Conservation (phyloP, 768 basidiomycete genomes). For the Auriscalpium microsporum region DNA sequence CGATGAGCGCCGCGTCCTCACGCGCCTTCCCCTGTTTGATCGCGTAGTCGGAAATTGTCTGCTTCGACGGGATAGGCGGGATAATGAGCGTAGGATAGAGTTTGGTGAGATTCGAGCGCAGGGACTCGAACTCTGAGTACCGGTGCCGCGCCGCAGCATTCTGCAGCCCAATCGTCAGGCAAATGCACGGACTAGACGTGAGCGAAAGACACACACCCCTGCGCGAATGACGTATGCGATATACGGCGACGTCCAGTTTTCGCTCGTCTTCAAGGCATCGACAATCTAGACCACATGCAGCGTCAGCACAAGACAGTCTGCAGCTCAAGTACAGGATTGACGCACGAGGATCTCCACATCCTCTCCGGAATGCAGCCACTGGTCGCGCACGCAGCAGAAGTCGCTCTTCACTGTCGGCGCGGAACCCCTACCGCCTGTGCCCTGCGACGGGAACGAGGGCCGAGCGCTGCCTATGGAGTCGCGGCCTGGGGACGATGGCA, state of each 20-base stretch:
- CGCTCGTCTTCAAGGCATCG: constrained; percentile 91
- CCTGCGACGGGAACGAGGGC: constrained; percentile 47
- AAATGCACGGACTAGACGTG: constrained; percentile 1
- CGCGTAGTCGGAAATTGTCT: constrained; percentile 92
- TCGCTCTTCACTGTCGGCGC: constrained; percentile 58
- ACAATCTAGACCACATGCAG: constrained; percentile 52
- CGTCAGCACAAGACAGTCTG: background rate
- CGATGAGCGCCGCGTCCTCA: constrained; percentile 89
- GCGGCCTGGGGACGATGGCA: constrained; percentile 34
- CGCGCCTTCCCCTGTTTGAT: constrained; percentile 95
- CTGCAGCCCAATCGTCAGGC: constrained; percentile 31
- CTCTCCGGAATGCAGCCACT: constrained; percentile 72
- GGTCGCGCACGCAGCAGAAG: constrained; percentile 70
- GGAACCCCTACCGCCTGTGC: constrained; percentile 40
- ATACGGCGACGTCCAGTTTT: constrained; percentile 82
- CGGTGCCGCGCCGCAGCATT: constrained; percentile 76
- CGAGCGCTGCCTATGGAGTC: constrained; percentile 21
- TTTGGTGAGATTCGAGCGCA: constrained; percentile 73
- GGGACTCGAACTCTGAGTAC: constrained; percentile 96
- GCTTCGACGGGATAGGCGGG: constrained; percentile 96
- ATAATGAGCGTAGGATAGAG: constrained; percentile 95
- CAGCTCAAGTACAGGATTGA: constrained; percentile 3
- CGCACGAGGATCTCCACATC: constrained; percentile 73
- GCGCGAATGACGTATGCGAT: constrained; percentile 90
- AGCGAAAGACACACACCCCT: constrained; percentile 32